Evolutionary conservation across 768 basidiomycete genomes (phyloP).

Genomic region (Postia placenta): DNA sequence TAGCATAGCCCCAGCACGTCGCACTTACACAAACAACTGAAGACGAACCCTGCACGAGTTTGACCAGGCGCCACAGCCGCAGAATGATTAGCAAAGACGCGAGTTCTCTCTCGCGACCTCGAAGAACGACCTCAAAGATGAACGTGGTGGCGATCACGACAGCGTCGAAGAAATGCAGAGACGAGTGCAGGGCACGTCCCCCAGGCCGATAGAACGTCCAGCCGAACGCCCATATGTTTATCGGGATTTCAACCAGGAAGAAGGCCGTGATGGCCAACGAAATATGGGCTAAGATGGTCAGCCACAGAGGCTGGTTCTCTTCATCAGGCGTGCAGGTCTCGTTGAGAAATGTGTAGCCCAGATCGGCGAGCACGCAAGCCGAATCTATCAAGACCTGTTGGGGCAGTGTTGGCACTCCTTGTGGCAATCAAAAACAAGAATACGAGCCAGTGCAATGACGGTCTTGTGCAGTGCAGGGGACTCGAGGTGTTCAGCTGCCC

Average conservation of each 20-base stretch:
- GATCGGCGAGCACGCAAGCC: slow-evolving; percentile 63
- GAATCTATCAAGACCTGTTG: slow-evolving; percentile 58
- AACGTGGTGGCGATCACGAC: slow-evolving; percentile 68
- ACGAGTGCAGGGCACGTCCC: slow-evolving; percentile 44
- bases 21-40: not conserved
- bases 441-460: slow-evolving; percentile 52
- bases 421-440: slow-evolving; percentile 9
- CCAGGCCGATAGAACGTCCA: slow-evolving; percentile 56
- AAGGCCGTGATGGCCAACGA: slow-evolving; percentile 65
- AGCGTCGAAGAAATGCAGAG: slow-evolving; percentile 72
- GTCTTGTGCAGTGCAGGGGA: slow-evolving; percentile 45
- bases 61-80: slow-evolving; percentile 77
- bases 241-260: slow-evolving; percentile 75
- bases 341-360: slow-evolving; percentile 61
- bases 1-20: not conserved
- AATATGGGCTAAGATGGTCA: slow-evolving; percentile 52
- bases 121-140: slow-evolving; percentile 61
- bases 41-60: slow-evolving; percentile 54
- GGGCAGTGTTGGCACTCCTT: not conserved
- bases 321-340: slow-evolving; percentile 39
- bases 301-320: slow-evolving; percentile 49
- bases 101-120: slow-evolving; percentile 65
- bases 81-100: slow-evolving; percentile 64
- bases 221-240: slow-evolving; percentile 64
- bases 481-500: slow-evolving; percentile 45